A percentile compares a stretch with the other conserved stretches of the same genome.
Conservation (phyloP, 1,139 yeast genomes). For the Arxiozyma telluris region DNA sequence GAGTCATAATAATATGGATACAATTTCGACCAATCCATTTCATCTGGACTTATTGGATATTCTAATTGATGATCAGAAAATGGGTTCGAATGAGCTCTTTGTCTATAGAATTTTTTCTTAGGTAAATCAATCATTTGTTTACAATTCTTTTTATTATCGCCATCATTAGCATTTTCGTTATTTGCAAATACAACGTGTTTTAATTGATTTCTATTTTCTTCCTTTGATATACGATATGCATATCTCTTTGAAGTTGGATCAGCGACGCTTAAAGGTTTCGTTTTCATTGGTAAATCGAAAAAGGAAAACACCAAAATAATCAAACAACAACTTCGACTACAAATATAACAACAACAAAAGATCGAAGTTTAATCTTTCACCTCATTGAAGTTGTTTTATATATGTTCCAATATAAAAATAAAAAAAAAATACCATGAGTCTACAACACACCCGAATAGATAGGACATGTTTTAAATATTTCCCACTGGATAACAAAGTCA, state of each 20-base stretch:
- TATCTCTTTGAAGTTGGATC: slow-evolving; percentile 28
- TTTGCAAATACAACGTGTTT: slow-evolving; percentile 32
- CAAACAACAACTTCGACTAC: too few species aligned
- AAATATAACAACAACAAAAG: too few species aligned
- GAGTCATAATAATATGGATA: slow-evolving; percentile 54
- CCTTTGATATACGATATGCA: slow-evolving; percentile 28
- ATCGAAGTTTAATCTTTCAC: background rate
- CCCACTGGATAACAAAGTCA: background rate
- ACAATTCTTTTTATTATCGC: slow-evolving; percentile 3
- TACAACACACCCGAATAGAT: too few species aligned
- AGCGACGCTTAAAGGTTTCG: slow-evolving; percentile 14
- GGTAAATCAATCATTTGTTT: slow-evolving; percentile 43
- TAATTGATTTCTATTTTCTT: slow-evolving; percentile 33
- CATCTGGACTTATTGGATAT: slow-evolving; percentile 71
- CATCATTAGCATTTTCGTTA: slow-evolving; percentile 1
- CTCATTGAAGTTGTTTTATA: too few species aligned
- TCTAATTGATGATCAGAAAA: slow-evolving; percentile 90
- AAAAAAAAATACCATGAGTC: too few species aligned
- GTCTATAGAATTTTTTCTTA: slow-evolving; percentile 83
- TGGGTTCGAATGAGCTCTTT: slow-evolving; percentile 96
- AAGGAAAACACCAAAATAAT: too few species aligned
- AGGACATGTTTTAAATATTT: too few species aligned
- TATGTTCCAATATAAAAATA: too few species aligned
- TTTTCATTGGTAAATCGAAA: slow-evolving; percentile 12
- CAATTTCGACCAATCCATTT: slow-evolving; percentile 77